Base-by-base conservation (phyloP, 2,329 filamentous ascomycete species). In the Volutella citrinella region DNA sequence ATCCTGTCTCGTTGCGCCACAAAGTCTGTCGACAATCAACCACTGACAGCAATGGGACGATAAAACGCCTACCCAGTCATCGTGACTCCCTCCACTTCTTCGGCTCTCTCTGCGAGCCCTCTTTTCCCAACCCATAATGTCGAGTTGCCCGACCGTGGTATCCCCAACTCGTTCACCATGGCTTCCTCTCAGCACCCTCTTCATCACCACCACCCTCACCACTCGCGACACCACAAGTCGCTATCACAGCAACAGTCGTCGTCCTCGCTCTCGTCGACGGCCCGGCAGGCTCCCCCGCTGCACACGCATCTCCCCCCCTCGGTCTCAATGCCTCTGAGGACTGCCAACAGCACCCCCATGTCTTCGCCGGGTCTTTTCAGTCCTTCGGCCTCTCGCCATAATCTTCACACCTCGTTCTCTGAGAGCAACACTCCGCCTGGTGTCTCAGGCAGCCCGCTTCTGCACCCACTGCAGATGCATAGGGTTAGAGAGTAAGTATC, bases 401-500 rank as follows among this genome's bases (percentile, higher is more conserved):
- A 61, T 47, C 55, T 59, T 32, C 55, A 61, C 17, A 63, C 68
- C 19, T 66, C 72, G 18, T 52, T 67, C 18, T 76, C 74, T 40
- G 77, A 80, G 53, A 69, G 66, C 40, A 70, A 71, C 17, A 74
- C 75, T 6, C 74, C 76, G 22, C 67, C 65, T 24, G 66, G 64
- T 17, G 54, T 61, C 27, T 52, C 66, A 24, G 67, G 69, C 37
- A 82, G 76, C 49, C 80, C 82, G 2, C 82, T 76, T 51, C 62
- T 87, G 35, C 84, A 88, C 52, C 82, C 83, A 20, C 63, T 85
- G 36, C 84, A 88, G 59, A 76, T 77, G 40, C 82, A 85, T 59
- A 80, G 74, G 60, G 84, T 88, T 31, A 74, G 83, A 75, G 85
- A 89, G 82, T 87, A 71, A 73, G 81, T 76, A 24, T 27, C 26